Conservation (phyloP, 495 filamentous ascomycete genomes). For the Lindgomyces ingoldianus region DNA sequence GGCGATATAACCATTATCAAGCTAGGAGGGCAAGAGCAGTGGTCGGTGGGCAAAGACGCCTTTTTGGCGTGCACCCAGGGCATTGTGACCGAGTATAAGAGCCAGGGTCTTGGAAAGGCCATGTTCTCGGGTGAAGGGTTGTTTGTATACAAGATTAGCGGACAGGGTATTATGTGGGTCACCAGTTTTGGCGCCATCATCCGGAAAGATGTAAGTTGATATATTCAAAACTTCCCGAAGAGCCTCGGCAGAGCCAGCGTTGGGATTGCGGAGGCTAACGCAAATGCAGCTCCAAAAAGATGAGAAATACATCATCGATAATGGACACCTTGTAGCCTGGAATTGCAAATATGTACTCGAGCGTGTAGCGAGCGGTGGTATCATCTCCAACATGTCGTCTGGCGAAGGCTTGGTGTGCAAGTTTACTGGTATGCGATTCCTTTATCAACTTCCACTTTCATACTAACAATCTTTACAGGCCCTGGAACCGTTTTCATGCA, state of each 20-base stretch:
- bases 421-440: slow-evolving; percentile 63
- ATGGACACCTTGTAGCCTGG: slow-evolving; percentile 96
- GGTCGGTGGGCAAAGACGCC: slow-evolving; percentile 80
- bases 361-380: slow-evolving; percentile 83
- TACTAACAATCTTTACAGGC: slow-evolving; percentile 43
- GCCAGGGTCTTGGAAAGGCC: slow-evolving; percentile 83
- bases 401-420: slow-evolving; percentile 91
- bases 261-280: background rate
- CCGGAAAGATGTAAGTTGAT: slow-evolving; percentile 78
- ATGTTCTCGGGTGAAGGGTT: slow-evolving; percentile 93
- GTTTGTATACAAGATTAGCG: slow-evolving; percentile 85
- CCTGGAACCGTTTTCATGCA: slow-evolving; percentile 93
- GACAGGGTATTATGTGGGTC: slow-evolving; percentile 79
- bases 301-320: slow-evolving; percentile 90
- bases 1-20: slow-evolving; percentile 86
- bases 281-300: slow-evolving; percentile 62
- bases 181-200: slow-evolving; percentile 94
- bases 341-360: slow-evolving; percentile 92
- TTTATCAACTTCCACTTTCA: background rate
- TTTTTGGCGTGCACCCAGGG: slow-evolving; percentile 78
- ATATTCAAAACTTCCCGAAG: background rate
- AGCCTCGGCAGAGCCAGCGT: background rate
- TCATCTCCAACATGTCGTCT: slow-evolving; percentile 75
- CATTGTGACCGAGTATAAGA: slow-evolving; percentile 78
- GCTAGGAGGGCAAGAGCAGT: slow-evolving; percentile 65